Conservation (phyloP, 2,329 filamentous ascomycete species). For the Nemania sp. region DNA sequence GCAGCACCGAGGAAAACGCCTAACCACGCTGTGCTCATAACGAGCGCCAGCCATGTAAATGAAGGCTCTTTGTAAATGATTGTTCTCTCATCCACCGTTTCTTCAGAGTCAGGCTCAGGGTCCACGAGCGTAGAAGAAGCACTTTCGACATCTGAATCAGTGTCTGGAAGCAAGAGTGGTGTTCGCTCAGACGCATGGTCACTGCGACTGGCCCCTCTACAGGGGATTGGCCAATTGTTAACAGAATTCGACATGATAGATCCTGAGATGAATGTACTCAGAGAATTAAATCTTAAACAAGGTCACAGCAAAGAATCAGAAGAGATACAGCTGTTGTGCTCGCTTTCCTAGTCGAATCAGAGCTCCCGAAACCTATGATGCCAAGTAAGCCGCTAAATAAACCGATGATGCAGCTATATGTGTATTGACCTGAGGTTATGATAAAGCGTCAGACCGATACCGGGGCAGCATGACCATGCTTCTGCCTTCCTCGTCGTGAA, state of each 20-base stretch:
- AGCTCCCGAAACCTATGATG: slow-evolving; percentile 2
- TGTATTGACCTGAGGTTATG: too few species aligned
- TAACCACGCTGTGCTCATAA: slow-evolving; percentile 31
- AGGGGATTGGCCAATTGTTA: slow-evolving; percentile 1
- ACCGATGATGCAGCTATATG: not conserved
- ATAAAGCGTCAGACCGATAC: not conserved
- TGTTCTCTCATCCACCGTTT: slow-evolving; percentile 14
- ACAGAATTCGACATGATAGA: slow-evolving; percentile 15
- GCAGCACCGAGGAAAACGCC: slow-evolving; percentile 30
- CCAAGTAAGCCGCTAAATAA: not conserved
- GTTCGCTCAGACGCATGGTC: slow-evolving; percentile 17
- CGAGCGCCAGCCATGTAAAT: slow-evolving; percentile 25
- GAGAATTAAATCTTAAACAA: not conserved
- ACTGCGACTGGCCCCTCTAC: not conserved
- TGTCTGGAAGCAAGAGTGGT: slow-evolving; percentile 7
- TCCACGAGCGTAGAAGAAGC: slow-evolving; percentile 14
- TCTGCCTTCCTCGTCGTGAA: slow-evolving; percentile 4
- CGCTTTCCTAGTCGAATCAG: not conserved
- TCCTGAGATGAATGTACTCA: not conserved
- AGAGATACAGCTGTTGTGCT: not conserved
- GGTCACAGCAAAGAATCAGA: not conserved
- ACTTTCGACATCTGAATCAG: slow-evolving; percentile 20
- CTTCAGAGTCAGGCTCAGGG: not conserved
- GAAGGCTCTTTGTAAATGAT: slow-evolving; percentile 26
- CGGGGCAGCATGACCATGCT: not conserved